phyloP scores from a whole-genome alignment of 192 early-diverging fungal genomes.

The Phlyctochytrium bullatum region DNA sequence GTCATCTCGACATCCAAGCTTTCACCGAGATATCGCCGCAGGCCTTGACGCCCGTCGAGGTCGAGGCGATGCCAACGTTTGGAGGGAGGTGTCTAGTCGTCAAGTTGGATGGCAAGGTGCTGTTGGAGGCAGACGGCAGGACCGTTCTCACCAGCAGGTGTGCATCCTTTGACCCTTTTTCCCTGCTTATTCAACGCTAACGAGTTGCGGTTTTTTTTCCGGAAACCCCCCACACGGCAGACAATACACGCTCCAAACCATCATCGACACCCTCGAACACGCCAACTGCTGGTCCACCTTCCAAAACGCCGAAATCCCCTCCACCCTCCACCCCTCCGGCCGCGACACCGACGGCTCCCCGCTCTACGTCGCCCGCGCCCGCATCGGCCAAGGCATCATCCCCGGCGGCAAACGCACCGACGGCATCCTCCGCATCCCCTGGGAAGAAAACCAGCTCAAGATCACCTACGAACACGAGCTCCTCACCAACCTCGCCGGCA shows the following conservation, averaged over 20 bases:
- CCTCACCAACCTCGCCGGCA: constrained; percentile 5
- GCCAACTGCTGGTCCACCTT: not conserved
- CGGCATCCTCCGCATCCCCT: not conserved
- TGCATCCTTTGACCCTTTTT: no score
- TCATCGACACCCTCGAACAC: constrained; percentile 1
- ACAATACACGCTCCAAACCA: not conserved
- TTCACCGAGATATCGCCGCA: constrained; percentile 14
- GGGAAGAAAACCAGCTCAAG: not conserved
- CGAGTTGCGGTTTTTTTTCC: no score
- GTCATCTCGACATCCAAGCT: constrained; percentile 13
- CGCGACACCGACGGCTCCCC: not conserved
- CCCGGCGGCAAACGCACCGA: not conserved
- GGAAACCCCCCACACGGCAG: not conserved
- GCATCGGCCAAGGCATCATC: constrained; percentile 5
- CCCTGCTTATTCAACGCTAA: not conserved
- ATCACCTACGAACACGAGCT: constrained; percentile 15
- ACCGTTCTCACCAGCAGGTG: constrained; percentile 7
- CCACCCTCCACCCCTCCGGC: not conserved
- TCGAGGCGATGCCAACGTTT: constrained; percentile 14
- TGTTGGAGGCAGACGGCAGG: not conserved
- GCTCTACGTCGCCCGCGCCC: constrained; percentile 8
- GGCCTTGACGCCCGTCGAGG: constrained; percentile 17
- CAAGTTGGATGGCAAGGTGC: constrained; percentile 9
- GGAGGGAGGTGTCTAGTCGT: not conserved
- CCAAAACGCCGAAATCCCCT: not conserved